Base-by-base conservation (phyloP, 2,329 filamentous ascomycete genomes). In the Fusarium bulbicola region DNA sequence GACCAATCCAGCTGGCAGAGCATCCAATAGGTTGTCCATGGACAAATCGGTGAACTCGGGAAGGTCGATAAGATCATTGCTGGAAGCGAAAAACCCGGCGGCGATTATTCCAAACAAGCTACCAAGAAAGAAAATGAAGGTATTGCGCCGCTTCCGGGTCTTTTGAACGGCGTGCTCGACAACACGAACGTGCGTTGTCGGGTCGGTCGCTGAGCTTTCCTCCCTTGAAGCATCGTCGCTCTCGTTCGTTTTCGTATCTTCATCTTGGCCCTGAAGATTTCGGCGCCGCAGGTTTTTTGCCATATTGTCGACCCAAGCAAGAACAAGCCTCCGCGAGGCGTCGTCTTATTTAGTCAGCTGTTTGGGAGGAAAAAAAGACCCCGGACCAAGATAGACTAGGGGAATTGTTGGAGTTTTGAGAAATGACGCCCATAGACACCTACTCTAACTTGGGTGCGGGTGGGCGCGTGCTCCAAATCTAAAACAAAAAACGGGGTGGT, bases 101-200 rank as follows among this genome's bases (percentile, higher is more conserved):
- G 92, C 87, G n/a, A 97, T 84, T 63, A 99, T 88, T 18, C 96
- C 96, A 77, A 96, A 95, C n/a, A 99, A 79, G 45, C 95, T 94
- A 37, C 96, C 96, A 26, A 99, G 86, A 15, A 92, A 85, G 82
- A 99, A 98, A 34, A 98, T 93, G 78, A 97, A 90, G 6, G 92
- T 91, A 81, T 90, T 93, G 70, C 92, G 90, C 75, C 93, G 90
- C 83, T 95, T 97, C 72, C 89, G 89, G 58, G 84, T 86, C 75
- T 87, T 88, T 16, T 83, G 81, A 28, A 77, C 79, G 64, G 76
- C 79, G 61, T 84, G 81, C 62, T 85, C 82, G 69, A 86, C 79
- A 46, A 87, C 79, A 65, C 85, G 84, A 61, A 86, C 80, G 61
- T 83, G 82, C 26, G 78, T 67, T 36, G 77, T 66, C 21, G 79